Evolutionary conservation across 331 rosid species (phyloP).

Genomic region (Malus hybrid): DNA sequence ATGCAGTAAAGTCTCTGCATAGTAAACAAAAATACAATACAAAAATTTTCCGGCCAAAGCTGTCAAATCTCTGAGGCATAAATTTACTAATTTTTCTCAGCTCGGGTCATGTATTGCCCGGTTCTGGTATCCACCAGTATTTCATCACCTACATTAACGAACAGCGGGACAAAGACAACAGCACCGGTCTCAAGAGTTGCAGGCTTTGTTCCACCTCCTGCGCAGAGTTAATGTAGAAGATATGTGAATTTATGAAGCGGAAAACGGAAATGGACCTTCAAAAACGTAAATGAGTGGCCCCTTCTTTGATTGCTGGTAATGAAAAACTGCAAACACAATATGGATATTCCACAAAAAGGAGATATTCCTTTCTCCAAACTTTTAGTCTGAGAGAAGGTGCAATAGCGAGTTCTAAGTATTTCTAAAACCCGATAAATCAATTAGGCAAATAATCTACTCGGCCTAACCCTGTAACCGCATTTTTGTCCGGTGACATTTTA

Average conservation of each 20-base stretch:
- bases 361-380: too few species aligned
- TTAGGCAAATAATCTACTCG: neutral
- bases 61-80: constrained; percentile 19
- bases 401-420: neutral
- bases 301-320: neutral
- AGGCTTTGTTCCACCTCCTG: constrained; percentile 88
- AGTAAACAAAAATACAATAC: neutral
- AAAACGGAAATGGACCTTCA: too few species aligned
- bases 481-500: neutral
- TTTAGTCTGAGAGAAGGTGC: neutral
- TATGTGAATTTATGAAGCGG: too few species aligned
- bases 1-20: constrained; percentile 9
- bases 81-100: constrained; percentile 24
- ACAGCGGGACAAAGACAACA: constrained; percentile 76
- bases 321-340: too few species aligned
- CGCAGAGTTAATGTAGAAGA: constrained; percentile 17
- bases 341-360: too few species aligned
- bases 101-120: constrained; percentile 90
- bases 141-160: constrained; percentile 64
- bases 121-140: constrained; percentile 84
- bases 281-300: too few species aligned
- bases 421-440: neutral
- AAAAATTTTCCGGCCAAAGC: neutral
- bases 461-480: neutral
- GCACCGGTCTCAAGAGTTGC: constrained; percentile 93